Evolutionary conservation across 306 rosid genomes (phyloP), one percentile per base, ranked within the genome.

Genomic region (Cercis canadensis): DNA sequence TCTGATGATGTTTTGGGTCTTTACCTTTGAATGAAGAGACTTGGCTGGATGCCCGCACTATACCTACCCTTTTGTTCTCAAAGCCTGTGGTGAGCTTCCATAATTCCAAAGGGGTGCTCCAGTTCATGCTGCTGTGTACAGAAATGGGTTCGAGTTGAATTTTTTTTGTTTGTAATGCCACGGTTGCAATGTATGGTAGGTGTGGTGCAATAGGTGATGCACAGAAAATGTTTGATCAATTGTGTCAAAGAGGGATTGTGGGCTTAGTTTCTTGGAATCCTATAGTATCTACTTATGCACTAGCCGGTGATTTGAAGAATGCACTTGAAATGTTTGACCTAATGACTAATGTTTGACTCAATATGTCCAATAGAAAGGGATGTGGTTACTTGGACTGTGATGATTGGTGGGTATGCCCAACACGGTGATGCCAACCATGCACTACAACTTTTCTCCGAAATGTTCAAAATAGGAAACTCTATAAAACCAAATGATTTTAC

Each of bases 351-450:
- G 80, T 89, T 92, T 81, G 91, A 92, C 64, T 72, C 34, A 0
- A 57, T 88, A 17, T 75, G 73, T 49, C 81, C 75, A 6, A 75
- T 71, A 40, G 79, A 68, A 33, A 87, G 82, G 75, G 82, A 82
- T 70, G 98, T 89, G 77, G 98, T 90, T 71, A 88, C n/a, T n/a
- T n/a, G n/a, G n/a, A n/a, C n/a, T n/a, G n/a, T n/a, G n/a, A n/a
- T n/a, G n/a, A n/a, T n/a, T 65, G 98, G 96, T 36, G 98, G 98
- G 43, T 92, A 88, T 83, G 95, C 96, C 8, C 96, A 92, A 63
- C 89, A 86, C 67, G 91, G 91, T 8, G 96, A 92, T 85, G 96
- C 96, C 47, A 92, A 90, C 45, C 75, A 80, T 67, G 90, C 98
- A 0, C 68, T 92, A 8, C 81, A 80, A 62, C 91, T 90, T 65